Percentiles rank a stretch among this genome's conserved stretches.
These are phyloP conservation scores for Filosporella fistucella DNA, from an alignment of 495 filamentous ascomycete species.

Conservation along the genomic window DNA sequence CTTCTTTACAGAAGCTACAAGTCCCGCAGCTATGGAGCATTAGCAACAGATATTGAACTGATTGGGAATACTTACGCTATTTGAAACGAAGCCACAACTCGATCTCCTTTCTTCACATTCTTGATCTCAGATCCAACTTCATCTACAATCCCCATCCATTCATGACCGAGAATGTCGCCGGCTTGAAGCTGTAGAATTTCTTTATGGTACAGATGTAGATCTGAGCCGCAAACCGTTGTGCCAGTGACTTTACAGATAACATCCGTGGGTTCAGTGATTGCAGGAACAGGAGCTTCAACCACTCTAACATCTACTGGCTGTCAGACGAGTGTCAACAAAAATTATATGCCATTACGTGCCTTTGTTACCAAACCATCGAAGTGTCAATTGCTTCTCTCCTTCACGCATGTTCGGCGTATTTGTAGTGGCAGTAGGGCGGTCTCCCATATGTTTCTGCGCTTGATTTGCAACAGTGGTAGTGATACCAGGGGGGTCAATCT, in stretches of 20 bases:
- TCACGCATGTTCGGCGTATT: conserved; percentile 1
- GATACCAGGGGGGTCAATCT: conserved; percentile 9
- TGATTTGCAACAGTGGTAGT: conserved; percentile 12
- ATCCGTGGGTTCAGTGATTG: conserved; percentile 66
- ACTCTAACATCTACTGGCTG: conserved; percentile 5
- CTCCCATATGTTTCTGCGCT: conserved; percentile 8
- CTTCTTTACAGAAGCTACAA: conserved; percentile 73
- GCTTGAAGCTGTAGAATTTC: conserved; percentile 66
- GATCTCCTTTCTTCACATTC: conserved; percentile 61
- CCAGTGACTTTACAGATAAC: conserved; percentile 86
- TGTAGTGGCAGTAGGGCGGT: conserved; percentile 8
- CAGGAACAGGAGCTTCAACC: conserved; percentile 50
- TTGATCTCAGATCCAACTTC: conserved; percentile 57
- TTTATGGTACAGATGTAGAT: conserved; percentile 77
- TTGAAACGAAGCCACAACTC: conserved; percentile 34
- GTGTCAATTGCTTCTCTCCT: conserved; percentile 3
- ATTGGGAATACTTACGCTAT: conserved; percentile 27
- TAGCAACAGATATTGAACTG: conserved; percentile 74
- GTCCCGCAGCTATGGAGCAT: conserved; percentile 51
- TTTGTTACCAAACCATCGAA: conserved; percentile 14
- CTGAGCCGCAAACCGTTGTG: conserved; percentile 79
- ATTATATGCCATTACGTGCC: conserved; percentile 23
- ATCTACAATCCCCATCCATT: conserved; percentile 75
- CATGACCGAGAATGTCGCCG: conserved; percentile 86
- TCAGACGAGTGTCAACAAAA: background rate